phyloP scores from a whole-genome alignment of 2,329 filamentous ascomycete species.

The Talaromyces sp. region DNA sequence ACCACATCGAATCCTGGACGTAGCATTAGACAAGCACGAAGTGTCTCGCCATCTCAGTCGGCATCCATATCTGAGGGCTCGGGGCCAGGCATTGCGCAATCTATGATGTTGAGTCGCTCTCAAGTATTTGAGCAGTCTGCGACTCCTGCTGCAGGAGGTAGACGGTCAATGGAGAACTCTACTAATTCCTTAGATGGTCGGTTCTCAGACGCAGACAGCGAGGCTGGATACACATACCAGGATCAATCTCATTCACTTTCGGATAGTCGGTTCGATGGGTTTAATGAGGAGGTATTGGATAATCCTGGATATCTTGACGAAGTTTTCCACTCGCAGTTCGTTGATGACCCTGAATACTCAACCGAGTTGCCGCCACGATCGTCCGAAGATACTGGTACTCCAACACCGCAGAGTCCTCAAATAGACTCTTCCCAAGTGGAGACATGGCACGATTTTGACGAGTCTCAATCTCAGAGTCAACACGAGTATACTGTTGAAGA shows the following conservation, averaged over 20 bases:
- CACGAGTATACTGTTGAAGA: not conserved
- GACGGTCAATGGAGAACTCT: conserved; percentile 22
- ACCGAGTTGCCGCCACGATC: conserved; percentile 19
- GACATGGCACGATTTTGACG: conserved; percentile 12
- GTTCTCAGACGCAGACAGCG: conserved; percentile 43
- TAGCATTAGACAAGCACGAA: conserved; percentile 25
- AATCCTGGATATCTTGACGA: conserved; percentile 40
- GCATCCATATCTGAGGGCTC: conserved; percentile 26
- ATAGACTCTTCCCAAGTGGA: conserved; percentile 17
- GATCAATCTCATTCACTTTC: conserved; percentile 19
- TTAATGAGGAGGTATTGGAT: conserved; percentile 33
- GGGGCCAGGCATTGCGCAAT: conserved; percentile 34
- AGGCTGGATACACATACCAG: conserved; percentile 27
- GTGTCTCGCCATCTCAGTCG: conserved; percentile 28
- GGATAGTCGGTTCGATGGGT: conserved; percentile 27
- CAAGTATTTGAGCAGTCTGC: conserved; percentile 14
- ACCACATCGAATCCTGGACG: conserved; percentile 34
- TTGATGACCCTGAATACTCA: conserved; percentile 31
- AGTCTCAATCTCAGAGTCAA: conserved; percentile 1
- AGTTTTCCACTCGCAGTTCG: conserved; percentile 35
- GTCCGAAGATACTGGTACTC: conserved; percentile 21
- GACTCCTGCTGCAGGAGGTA: not conserved
- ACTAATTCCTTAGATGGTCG: conserved; percentile 37
- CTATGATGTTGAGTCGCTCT: conserved; percentile 37
- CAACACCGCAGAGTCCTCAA: conserved; percentile 21